These are phyloP conservation scores for Arabidopsis arenosa DNA, from an alignment of 345 rosid genomes.

Conservation along the genomic window DNA sequence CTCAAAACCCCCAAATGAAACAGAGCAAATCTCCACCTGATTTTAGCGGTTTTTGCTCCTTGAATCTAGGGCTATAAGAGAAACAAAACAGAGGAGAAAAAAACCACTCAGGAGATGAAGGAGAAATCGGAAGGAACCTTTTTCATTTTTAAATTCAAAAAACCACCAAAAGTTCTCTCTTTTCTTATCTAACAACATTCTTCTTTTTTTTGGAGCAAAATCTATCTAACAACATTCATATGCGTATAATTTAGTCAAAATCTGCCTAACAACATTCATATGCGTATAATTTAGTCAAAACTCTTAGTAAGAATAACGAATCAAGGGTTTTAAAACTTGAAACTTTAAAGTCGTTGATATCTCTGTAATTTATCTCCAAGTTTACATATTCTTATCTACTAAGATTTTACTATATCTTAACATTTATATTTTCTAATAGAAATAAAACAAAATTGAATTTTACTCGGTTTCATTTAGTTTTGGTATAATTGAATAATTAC, in stretches of 20 bases:
- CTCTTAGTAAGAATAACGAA: neutral
- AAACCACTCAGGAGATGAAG: neutral
- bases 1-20: neutral
- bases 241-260: neutral
- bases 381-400: neutral
- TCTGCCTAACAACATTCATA: too few species aligned
- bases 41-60: neutral
- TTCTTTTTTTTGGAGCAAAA: neutral
- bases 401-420: too few species aligned
- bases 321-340: neutral
- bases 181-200: constrained; percentile 6
- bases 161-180: neutral
- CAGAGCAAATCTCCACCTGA: constrained; percentile 18
- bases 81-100: neutral
- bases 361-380: neutral
- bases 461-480: too few species aligned
- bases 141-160: constrained; percentile 19
- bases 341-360: neutral
- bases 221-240: neutral
- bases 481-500: too few species aligned
- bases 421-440: too few species aligned
- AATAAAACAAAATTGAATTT: too few species aligned
- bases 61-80: neutral
- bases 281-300: neutral
- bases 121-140: constrained; percentile 5